These are phyloP conservation scores for Lepiota brunneoincarnata DNA, from an alignment of 768 basidiomycete genomes.

Conservation along the genomic window DNA sequence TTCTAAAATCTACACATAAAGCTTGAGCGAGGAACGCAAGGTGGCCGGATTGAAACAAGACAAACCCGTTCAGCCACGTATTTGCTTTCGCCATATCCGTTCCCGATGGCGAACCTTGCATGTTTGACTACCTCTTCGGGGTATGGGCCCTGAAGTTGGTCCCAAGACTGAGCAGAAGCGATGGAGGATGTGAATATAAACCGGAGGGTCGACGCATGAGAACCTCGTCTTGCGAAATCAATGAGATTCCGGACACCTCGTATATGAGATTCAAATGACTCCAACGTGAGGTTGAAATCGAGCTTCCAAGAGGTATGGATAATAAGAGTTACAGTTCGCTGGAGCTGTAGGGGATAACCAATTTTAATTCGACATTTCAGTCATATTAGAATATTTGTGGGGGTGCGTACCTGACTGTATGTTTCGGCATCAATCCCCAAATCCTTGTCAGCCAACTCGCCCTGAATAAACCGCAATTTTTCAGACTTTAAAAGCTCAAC, in stretches of 20 bases:
- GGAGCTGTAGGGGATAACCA: slow-evolving; percentile 23
- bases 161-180: slow-evolving; percentile 32
- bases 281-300: slow-evolving; percentile 44
- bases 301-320: slow-evolving; percentile 45
- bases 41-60: neutral
- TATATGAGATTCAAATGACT: slow-evolving; percentile 50
- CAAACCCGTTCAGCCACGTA: slow-evolving; percentile 34
- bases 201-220: slow-evolving; percentile 21
- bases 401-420: slow-evolving; percentile 20
- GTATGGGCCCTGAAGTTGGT: slow-evolving; percentile 21
- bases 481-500: slow-evolving; percentile 20
- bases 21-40: neutral
- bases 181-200: slow-evolving; percentile 42
- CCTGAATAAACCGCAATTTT: slow-evolving; percentile 33
- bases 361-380: slow-evolving; percentile 15
- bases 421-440: slow-evolving; percentile 26
- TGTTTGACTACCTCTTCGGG: slow-evolving; percentile 26
- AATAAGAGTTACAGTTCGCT: slow-evolving; percentile 28
- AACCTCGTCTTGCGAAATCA: slow-evolving; percentile 31
- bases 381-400: neutral
- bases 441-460: slow-evolving; percentile 22
- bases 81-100: slow-evolving; percentile 36
- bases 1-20: slow-evolving; percentile 22
- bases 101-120: slow-evolving; percentile 25
- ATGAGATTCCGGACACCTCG: slow-evolving; percentile 44